Percentiles rank a stretch among this genome's conserved stretches.
phyloP scores from a whole-genome alignment of 495 filamentous ascomycete species.

The Cercophora samala region DNA sequence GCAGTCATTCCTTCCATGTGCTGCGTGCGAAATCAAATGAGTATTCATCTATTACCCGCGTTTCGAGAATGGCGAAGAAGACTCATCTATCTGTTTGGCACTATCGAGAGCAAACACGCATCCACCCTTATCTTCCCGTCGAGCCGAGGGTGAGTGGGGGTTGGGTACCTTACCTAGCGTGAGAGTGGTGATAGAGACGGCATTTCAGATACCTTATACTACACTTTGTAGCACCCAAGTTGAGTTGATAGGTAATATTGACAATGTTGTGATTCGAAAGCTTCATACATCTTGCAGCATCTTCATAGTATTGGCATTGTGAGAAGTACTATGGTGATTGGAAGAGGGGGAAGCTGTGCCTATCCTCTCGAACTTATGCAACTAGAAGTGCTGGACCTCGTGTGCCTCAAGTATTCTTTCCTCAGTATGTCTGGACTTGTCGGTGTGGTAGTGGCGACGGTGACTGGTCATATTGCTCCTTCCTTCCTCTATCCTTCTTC shows the following conservation, averaged over 20 bases:
- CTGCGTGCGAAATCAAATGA: background rate
- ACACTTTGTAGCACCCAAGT: background rate
- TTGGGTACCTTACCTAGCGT: background rate
- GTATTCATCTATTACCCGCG: background rate
- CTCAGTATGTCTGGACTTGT: background rate
- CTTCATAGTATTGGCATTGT: background rate
- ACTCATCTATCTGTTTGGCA: background rate
- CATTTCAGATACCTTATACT: background rate
- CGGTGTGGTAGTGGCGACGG: no score
- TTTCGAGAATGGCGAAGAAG: background rate
- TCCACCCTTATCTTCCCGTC: slow-evolving; percentile 7
- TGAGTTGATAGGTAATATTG: background rate
- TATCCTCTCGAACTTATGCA: background rate
- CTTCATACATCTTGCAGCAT: no score
- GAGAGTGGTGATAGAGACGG: background rate
- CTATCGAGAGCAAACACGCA: slow-evolving; percentile 6
- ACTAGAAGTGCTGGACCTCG: no score
- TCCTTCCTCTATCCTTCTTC: background rate
- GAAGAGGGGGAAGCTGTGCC: background rate
- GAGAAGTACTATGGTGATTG: background rate
- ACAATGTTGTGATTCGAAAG: background rate
- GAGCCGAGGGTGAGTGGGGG: background rate
- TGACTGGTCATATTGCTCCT: background rate
- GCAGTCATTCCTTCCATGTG: background rate
- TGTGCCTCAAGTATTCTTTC: background rate